phyloP scores from a whole-genome alignment of 176 grass and related monocot genomes.

The Carex cristatella region DNA sequence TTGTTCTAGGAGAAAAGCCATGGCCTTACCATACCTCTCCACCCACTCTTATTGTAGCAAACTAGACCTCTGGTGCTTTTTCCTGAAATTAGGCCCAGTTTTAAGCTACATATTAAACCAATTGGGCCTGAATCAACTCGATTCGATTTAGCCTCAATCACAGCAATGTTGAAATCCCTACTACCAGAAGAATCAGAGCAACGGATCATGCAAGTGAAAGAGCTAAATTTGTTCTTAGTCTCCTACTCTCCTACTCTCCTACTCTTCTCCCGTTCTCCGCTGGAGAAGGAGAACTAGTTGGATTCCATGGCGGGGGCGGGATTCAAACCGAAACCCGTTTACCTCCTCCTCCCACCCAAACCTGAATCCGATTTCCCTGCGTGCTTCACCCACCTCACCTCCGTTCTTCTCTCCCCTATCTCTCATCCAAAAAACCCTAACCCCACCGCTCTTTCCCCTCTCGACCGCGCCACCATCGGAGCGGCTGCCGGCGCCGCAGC shows the following conservation, averaged over 20 bases:
- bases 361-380: background rate
- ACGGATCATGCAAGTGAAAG: background rate
- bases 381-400: background rate
- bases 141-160: background rate
- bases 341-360: slow-evolving; percentile 21
- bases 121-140: background rate
- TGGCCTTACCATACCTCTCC: slow-evolving; percentile 52
- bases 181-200: background rate
- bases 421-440: background rate
- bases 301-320: background rate
- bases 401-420: background rate
- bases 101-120: background rate
- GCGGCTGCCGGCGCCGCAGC: slow-evolving; percentile 65
- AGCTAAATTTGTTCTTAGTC: background rate
- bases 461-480: slow-evolving; percentile 59
- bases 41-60: background rate
- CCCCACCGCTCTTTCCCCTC: slow-evolving; percentile 32
- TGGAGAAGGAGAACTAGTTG: background rate
- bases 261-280: background rate
- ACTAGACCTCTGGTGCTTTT: background rate
- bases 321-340: slow-evolving; percentile 8
- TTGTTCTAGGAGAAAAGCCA: slow-evolving; percentile 89
- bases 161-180: background rate
- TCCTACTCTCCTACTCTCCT: background rate
- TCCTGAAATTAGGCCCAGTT: background rate